Conservation (phyloP, 148 eudicot genomes). For the Rhododendron mucronatum region DNA sequence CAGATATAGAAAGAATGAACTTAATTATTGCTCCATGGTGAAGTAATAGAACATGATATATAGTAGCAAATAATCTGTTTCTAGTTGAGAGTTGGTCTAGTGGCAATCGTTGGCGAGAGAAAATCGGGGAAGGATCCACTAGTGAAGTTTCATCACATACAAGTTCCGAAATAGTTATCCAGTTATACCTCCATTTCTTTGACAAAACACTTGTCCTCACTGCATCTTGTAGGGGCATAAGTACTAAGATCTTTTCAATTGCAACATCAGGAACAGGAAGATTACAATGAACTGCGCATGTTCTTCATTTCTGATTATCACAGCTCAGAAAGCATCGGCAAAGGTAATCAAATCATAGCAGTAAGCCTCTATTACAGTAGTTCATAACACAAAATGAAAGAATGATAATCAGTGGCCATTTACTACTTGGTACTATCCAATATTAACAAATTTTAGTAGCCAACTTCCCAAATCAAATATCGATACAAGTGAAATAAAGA, state of each 20-base stretch:
- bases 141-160: background rate
- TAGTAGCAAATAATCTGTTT: too few relatives aligned
- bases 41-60: too few relatives aligned
- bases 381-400: too few relatives aligned
- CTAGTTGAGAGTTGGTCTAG: background rate
- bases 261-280: background rate
- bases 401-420: too few relatives aligned
- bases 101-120: too few relatives aligned
- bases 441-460: too few relatives aligned
- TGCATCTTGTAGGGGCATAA: background rate
- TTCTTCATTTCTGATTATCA: background rate
- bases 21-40: too few relatives aligned
- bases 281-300: background rate
- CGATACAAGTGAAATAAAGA: too few relatives aligned
- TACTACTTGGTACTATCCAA: too few relatives aligned
- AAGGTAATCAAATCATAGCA: background rate
- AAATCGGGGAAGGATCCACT: too few relatives aligned
- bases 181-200: background rate
- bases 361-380: background rate
- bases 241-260: background rate
- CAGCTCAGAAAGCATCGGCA: background rate
- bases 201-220: slow-evolving; percentile 6
- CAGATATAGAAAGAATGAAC: too few relatives aligned
- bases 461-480: too few relatives aligned
- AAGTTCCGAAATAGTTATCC: background rate